Base-by-base conservation (phyloP, 331 rosid species). In the Quercus phellos region DNA sequence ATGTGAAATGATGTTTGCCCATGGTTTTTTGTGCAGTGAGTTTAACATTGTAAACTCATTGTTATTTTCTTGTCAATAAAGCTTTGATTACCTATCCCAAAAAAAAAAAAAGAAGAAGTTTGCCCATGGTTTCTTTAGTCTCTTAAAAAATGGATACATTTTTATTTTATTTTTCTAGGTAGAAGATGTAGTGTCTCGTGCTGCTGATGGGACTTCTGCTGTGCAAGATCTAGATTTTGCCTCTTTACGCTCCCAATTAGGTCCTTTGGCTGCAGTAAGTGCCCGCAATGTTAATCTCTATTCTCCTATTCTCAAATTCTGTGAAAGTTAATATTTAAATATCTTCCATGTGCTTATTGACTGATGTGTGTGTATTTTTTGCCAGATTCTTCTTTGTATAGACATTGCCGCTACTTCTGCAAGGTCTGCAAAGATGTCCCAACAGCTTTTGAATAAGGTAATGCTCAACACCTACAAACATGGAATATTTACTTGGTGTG, bases 351-450 rank as follows among this genome's bases (percentile, higher is more conserved):
- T 81, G 50, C 79, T 83, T 66, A 76, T 74, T 22, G 76, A 86
- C 78, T 84, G 83, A 84, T 76, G 54, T 79, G 51, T 74, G 70
- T 77, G 72, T 67, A 51, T 87, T 81, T 84, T 76, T 71, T 87
- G 81, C 35, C 85, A 94, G 99, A 92, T 94, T 90, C 99, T 94
- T 87, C 99, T 94, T 78, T 94, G 96, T 79, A 88, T 92, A 71
- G 99, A 94, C 74, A 90, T 90, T 80, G 99, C 99, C 63, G 88
- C 97, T 76, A 92, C 99, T 84, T 92, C 99, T 75, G 95, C 97
- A 13, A 85, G 85, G 88, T 87, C 94, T 72, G 90, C 92, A 84
- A 79, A 85, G 83, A 91, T 92, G 88, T 92, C 99, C 69, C 92
- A 85, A 76, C 92, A 91, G 80, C 97, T 94, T 84, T 83, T 94